Evolutionary conservation across 768 basidiomycete genomes (phyloP).

Genomic region (Postia placenta): DNA sequence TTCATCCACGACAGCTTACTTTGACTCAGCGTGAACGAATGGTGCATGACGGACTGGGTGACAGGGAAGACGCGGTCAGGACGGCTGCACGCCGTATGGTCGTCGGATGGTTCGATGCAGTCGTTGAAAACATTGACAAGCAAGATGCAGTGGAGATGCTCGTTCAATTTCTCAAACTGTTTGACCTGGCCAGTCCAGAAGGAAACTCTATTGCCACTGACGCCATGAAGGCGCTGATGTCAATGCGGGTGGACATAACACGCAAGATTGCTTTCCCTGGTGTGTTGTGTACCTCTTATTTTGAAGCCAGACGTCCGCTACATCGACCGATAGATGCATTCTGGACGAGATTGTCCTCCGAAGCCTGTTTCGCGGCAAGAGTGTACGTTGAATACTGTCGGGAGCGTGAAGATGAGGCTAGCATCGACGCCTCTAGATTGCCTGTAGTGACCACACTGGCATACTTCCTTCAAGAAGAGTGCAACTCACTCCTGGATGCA

Average conservation of each 20-base stretch:
- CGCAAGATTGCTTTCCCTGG: constrained; percentile 34
- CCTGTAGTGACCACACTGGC: constrained; percentile 46
- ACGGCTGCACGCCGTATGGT: constrained; percentile 38
- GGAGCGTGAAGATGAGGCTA: constrained; percentile 28
- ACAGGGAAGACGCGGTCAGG: constrained; percentile 38
- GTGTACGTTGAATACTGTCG: constrained; percentile 39
- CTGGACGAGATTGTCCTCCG: constrained; percentile 36
- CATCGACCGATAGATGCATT: constrained; percentile 30
- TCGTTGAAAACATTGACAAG: constrained; percentile 22
- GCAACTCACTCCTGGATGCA: constrained; percentile 33
- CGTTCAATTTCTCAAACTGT: constrained; percentile 25
- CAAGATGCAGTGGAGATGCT: constrained; percentile 12
- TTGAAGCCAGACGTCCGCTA: neutral
- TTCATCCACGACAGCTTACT: constrained; percentile 28
- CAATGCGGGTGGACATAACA: constrained; percentile 31
- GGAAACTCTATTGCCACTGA: constrained; percentile 30
- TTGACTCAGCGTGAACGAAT: constrained; percentile 37
- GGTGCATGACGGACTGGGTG: constrained; percentile 39
- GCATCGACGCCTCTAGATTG: constrained; percentile 31
- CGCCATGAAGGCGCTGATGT: constrained; percentile 37
- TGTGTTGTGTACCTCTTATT: constrained; percentile 13
- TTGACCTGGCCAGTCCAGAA: constrained; percentile 15
- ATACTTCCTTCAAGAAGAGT: constrained; percentile 33
- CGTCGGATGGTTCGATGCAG: constrained; percentile 36
- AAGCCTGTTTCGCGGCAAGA: constrained; percentile 38